These are phyloP conservation scores for Phanerodontia chrysosporium DNA, from an alignment of 768 basidiomycete species.

Conservation along the genomic window DNA sequence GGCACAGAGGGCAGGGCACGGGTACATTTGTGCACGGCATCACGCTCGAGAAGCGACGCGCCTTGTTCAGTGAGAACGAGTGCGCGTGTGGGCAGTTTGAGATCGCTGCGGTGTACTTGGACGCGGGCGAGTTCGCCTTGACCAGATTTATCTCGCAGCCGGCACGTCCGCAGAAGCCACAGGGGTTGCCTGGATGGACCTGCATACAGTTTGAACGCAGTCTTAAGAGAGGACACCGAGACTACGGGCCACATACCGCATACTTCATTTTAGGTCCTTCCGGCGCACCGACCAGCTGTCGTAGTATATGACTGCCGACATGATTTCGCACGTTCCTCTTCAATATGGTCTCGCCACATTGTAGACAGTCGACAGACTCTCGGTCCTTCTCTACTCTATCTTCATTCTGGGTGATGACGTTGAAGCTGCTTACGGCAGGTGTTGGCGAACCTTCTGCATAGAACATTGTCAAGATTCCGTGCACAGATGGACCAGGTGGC, in stretches of 20 bases:
- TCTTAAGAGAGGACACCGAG: neutral
- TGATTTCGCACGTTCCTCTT: neutral
- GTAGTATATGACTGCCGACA: neutral
- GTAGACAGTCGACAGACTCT: neutral
- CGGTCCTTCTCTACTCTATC: neutral
- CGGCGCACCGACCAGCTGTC: neutral
- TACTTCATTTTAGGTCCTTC: neutral
- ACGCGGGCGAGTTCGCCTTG: neutral
- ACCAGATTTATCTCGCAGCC: neutral
- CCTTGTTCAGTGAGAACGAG: constrained; percentile 1
- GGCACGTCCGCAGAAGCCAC: constrained; percentile 2
- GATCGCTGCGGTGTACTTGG: neutral
- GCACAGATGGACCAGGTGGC: neutral
- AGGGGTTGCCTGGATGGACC: neutral
- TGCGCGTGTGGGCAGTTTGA: constrained; percentile 1
- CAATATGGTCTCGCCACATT: neutral
- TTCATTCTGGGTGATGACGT: neutral
- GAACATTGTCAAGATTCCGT: neutral
- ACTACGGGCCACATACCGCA: neutral
- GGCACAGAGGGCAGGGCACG: neutral
- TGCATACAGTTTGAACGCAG: neutral
- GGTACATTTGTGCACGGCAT: constrained; percentile 4
- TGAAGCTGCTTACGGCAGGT: too few relatives aligned
- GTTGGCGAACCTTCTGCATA: neutral
- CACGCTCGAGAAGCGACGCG: neutral